phyloP scores from a whole-genome alignment of 495 filamentous ascomycete genomes.

The Astrocystis sublimbata region DNA sequence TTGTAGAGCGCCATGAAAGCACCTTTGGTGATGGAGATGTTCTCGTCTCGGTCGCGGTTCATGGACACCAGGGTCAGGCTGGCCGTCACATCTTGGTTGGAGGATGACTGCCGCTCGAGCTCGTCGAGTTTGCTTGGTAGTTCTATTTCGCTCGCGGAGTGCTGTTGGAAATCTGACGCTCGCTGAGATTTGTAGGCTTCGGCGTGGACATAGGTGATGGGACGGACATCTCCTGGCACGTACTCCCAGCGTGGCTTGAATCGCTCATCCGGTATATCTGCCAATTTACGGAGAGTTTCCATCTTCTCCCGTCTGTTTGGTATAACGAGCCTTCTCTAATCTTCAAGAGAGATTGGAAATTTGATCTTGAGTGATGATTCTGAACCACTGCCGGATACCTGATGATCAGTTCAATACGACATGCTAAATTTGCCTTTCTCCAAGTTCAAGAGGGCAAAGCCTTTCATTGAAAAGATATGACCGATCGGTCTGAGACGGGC shows the following conservation, averaged over 20 bases:
- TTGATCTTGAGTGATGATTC: neutral
- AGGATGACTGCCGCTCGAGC: neutral
- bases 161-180: constrained; percentile 1
- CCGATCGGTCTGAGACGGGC: neutral
- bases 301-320: neutral
- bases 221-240: neutral
- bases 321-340: neutral
- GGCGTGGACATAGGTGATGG: constrained; percentile 3
- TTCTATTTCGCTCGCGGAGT: neutral
- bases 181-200: neutral
- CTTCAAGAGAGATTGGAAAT: neutral
- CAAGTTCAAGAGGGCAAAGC: neutral
- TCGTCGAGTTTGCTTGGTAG: neutral
- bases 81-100: constrained; percentile 27
- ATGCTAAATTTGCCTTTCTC: neutral
- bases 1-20: neutral
- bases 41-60: constrained; percentile 23
- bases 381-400: too few species aligned
- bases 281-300: constrained; percentile 1
- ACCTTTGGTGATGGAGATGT: neutral
- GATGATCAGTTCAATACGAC: too few species aligned
- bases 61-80: constrained; percentile 56
- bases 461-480: neutral
- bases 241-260: neutral
- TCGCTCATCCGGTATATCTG: constrained; percentile 5